A percentile compares a stretch with the other conserved stretches of the same genome.
Conservation (phyloP, 306 rosid species). For the Crotalaria pallida region DNA sequence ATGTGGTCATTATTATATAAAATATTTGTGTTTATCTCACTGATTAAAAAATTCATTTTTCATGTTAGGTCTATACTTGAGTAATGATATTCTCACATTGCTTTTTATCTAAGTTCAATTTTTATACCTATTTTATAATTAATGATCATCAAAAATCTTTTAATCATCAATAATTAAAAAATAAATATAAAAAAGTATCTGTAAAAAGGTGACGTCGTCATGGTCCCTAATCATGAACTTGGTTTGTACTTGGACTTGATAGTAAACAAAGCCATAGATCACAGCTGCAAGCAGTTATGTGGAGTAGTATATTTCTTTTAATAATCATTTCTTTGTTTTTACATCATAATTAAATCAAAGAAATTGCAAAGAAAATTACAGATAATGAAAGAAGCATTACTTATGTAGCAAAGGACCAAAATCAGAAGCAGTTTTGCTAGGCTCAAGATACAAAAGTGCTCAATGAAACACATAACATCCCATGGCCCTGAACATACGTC, state of each 20-base stretch:
- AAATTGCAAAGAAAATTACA: neutral
- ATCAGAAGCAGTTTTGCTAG: slow-evolving; percentile 33
- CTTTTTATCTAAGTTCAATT: too few species aligned
- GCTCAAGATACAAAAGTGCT: slow-evolving; percentile 37
- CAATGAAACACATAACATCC: slow-evolving; percentile 40
- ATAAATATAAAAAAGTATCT: too few species aligned
- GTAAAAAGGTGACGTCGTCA: neutral
- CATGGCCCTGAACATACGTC: slow-evolving; percentile 41
- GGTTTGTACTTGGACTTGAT: neutral
- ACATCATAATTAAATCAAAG: neutral
- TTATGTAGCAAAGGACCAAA: slow-evolving; percentile 39
- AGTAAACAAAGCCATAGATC: neutral
- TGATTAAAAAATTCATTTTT: too few species aligned
- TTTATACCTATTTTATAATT: too few species aligned
- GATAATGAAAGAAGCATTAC: slow-evolving; percentile 12
- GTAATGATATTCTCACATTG: too few species aligned
- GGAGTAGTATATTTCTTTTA: neutral
- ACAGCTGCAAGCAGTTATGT: neutral
- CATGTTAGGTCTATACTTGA: too few species aligned
- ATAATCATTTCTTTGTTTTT: neutral
- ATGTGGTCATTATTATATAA: too few species aligned
- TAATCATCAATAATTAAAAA: too few species aligned
- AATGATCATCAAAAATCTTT: too few species aligned
- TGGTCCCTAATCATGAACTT: neutral
- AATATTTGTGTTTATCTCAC: too few species aligned